These are phyloP conservation scores for Phaeosphaeriaceae sp. DNA, from an alignment of 2,329 filamentous ascomycete genomes.

Conservation along the genomic window DNA sequence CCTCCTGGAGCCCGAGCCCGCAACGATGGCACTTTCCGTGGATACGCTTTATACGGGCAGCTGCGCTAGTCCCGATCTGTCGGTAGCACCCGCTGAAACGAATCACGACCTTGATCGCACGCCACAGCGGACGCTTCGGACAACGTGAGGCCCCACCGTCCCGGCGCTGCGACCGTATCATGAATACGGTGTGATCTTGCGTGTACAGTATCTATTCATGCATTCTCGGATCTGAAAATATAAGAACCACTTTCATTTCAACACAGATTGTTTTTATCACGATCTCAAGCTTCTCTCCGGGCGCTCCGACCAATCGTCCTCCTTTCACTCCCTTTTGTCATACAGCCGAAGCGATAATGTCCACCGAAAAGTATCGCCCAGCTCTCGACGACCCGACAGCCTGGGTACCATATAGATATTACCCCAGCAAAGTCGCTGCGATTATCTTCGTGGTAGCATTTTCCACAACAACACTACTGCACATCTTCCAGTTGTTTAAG, in stretches of 20 bases:
- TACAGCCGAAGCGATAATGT: constrained; percentile 4
- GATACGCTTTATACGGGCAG: background rate
- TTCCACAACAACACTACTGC: constrained; percentile 47
- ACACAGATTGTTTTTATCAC: background rate
- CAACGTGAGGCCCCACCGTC: background rate
- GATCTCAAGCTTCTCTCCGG: background rate
- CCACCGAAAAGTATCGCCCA: constrained; percentile 7
- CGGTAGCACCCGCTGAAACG: background rate
- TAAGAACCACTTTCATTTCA: background rate
- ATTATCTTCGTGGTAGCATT: constrained; percentile 59
- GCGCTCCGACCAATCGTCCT: background rate
- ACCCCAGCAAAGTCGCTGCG: constrained; percentile 55
- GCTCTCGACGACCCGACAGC: constrained; percentile 24
- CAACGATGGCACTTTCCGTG: background rate
- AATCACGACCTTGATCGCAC: background rate
- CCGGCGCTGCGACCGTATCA: background rate
- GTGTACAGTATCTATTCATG: too few relatives aligned
- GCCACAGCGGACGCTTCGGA: background rate
- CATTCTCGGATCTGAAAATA: too few relatives aligned
- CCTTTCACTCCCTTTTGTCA: background rate
- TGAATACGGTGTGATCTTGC: background rate
- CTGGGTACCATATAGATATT: constrained; percentile 42
- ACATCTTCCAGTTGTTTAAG: constrained; percentile 53
- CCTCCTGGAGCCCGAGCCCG: too few relatives aligned
- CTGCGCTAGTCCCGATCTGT: background rate